Base-by-base conservation (phyloP, 306 rosid genomes). In the Castanospermum australe region DNA sequence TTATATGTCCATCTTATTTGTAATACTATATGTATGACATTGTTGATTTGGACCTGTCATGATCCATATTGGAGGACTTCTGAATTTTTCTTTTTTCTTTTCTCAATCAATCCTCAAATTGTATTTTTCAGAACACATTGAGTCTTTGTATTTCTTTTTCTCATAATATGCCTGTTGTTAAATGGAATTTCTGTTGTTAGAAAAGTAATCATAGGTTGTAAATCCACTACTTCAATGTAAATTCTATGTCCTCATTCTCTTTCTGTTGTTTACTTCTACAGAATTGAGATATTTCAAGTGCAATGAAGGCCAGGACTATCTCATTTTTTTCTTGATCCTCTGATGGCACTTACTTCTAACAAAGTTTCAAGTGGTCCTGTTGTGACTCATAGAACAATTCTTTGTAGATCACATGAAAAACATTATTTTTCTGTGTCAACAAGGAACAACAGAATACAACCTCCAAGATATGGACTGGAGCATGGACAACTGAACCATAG, bases 271-370 rank as follows among this genome's bases (percentile, higher is more conserved):
- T 45, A 54, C 56, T 59, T 55, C 14, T 66, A 47, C 88, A 86
- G 90, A 61, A 81, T 63, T 67, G 55, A 77, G 83, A 71, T 85
- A 61, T 79, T 81, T 50, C 33, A 61, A 88, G 71, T 78, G 81
- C 70, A 68, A 67, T 63, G 78, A 73, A 79, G 80, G 77, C 78
- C 79, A 42, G 84, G 55, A 25, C 84, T 75, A 25, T 45, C 69
- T 64, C 74, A 54, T 84, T 82, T 74, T 68, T 61, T 36, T 73
- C 54, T 65, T 82, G 83, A 86, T 81, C 64, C 69, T 69, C 75
- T 74, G 77, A 92, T 94, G 93, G 93, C 97, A 47, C 76, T 92
- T 67, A 44, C 90, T 70, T 83, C 89, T 76, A 84, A 87, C 91
- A 92, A 83, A 87, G 85, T 90, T 76, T 79, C 88, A 55, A 87